These are phyloP conservation scores for Uronychia setigera DNA, from an alignment of 73 alveolate genomes.

Conservation along the genomic window DNA sequence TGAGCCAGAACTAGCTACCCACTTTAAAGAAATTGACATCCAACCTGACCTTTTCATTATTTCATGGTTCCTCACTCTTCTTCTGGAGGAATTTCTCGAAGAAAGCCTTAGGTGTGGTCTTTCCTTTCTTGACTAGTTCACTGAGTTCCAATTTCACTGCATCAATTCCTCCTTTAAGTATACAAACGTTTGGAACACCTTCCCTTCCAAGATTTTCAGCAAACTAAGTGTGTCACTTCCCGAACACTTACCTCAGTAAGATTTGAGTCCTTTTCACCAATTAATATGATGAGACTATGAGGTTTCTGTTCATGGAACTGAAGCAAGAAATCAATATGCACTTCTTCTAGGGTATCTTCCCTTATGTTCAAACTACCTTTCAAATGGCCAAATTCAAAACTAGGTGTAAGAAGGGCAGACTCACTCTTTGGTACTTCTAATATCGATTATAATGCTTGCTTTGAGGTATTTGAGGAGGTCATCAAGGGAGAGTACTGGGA, in stretches of 20 bases:
- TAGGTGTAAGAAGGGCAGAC: no score
- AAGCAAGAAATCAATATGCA: no score
- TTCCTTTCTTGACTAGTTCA: slow-evolving; percentile 17
- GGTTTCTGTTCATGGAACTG: slow-evolving; percentile 22
- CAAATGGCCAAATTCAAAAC: no score
- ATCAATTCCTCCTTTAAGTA: slow-evolving; percentile 46
- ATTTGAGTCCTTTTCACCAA: slow-evolving; percentile 37
- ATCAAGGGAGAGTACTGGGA: no score
- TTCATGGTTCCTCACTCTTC: slow-evolving; percentile 47
- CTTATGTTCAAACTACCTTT: no score
- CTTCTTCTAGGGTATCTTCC: no score
- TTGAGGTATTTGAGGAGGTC: no score
- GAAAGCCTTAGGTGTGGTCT: slow-evolving; percentile 8
- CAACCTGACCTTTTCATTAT: slow-evolving; percentile 26
- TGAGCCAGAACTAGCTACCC: slow-evolving; percentile 36
- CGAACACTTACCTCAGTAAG: no score
- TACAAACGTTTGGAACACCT: slow-evolving; percentile 14
- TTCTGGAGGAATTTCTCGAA: no score
- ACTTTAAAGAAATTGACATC: slow-evolving; percentile 34
- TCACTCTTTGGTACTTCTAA: no score
- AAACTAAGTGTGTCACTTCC: slow-evolving; percentile 16
- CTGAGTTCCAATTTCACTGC: slow-evolving; percentile 20
- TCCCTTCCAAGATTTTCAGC: slow-evolving; percentile 2
- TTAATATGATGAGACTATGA: slow-evolving; percentile 6
- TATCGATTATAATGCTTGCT: no score